These are phyloP conservation scores for Yueomyces sinensis DNA, from an alignment of 805 yeast species.

Conservation along the genomic window DNA sequence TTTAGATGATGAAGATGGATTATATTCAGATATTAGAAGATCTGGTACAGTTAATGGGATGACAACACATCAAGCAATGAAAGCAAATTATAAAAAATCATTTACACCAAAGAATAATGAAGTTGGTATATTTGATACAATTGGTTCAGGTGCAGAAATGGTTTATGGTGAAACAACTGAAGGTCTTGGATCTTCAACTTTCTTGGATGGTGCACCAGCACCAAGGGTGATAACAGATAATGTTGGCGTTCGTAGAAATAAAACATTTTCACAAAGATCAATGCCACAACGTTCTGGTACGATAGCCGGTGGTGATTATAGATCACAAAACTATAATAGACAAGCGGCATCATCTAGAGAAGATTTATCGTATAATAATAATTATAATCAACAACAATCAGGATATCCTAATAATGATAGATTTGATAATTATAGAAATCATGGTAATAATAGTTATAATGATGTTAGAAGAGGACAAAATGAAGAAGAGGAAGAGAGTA, in stretches of 20 bases:
- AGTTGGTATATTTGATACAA: not conserved
- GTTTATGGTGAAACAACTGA: slow-evolving; percentile 78
- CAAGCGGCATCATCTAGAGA: no score
- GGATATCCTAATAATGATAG: no score
- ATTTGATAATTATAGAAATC: slow-evolving; percentile 1
- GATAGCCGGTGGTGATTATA: not conserved
- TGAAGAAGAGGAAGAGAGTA: slow-evolving; percentile 20
- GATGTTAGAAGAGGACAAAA: slow-evolving; percentile 10
- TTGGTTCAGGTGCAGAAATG: slow-evolving; percentile 38
- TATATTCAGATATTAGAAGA: not conserved
- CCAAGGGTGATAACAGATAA: slow-evolving; percentile 29
- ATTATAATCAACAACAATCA: no score
- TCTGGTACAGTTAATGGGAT: not conserved
- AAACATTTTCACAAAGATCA: slow-evolving; percentile 66
- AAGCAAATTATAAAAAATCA: not conserved
- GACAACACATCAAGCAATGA: not conserved
- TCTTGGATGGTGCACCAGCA: slow-evolving; percentile 94
- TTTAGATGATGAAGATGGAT: slow-evolving; percentile 30
- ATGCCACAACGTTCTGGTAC: no score
- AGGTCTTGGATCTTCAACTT: slow-evolving; percentile 87
- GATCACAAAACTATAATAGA: slow-evolving; percentile 15
- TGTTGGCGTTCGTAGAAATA: slow-evolving; percentile 57
- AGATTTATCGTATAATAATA: not conserved
- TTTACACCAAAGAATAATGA: not conserved
- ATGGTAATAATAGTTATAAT: slow-evolving; percentile 4